Percentiles rank a stretch among this genome's conserved stretches.
These are phyloP conservation scores for Pigoraptor vietnamica DNA, from an alignment of 78 protist genomes.

Conservation along the genomic window DNA sequence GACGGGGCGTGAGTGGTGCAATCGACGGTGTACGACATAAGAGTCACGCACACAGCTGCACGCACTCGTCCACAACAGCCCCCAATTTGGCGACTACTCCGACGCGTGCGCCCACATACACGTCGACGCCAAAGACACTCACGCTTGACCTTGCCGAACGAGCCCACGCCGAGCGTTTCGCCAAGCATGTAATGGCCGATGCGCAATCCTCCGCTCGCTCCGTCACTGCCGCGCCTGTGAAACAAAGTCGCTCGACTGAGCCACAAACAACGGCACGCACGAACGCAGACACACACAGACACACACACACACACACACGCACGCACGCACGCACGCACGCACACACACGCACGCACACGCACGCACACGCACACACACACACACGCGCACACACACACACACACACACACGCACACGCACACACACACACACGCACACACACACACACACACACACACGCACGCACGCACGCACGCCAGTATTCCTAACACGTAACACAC, in stretches of 20 bases:
- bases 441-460: background rate
- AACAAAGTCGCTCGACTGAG: too few relatives aligned
- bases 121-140: background rate
- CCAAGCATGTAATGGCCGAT: conserved; percentile 42
- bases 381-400: background rate
- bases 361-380: background rate
- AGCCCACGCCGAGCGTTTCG: conserved; percentile 41
- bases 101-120: background rate
- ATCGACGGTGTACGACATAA: background rate
- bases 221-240: background rate
- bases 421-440: background rate
- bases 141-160: conserved; percentile 51
- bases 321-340: background rate
- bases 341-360: background rate
- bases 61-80: background rate
- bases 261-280: background rate
- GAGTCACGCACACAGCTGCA: background rate
- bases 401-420: background rate
- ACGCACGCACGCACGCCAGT: background rate
- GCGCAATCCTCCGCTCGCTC: background rate
- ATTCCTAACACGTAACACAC: background rate
- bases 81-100: background rate
- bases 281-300: background rate
- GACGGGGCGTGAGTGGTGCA: background rate
- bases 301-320: background rate